Conservation (phyloP, 352 stramenopile genomes). For the Phytophthora foliorum region DNA sequence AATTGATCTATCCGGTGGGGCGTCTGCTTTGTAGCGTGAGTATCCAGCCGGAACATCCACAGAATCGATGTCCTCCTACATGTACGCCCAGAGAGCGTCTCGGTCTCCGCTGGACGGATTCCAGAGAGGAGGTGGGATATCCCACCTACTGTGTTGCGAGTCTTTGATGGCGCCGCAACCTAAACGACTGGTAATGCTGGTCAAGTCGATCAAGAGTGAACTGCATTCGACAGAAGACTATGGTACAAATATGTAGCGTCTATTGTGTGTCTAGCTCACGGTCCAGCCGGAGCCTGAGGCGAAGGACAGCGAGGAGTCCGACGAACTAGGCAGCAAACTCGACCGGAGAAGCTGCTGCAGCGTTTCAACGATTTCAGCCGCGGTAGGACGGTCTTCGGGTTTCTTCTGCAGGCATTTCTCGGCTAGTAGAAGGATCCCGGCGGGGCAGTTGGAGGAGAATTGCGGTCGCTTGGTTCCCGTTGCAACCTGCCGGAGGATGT, state of each 20-base stretch:
- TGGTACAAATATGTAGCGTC: slow-evolving; percentile 12
- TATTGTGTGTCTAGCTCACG: slow-evolving; percentile 20
- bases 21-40: slow-evolving; percentile 21
- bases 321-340: slow-evolving; percentile 23
- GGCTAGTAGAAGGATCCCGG: slow-evolving; percentile 43
- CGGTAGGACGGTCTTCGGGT: slow-evolving; percentile 41
- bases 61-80: background rate
- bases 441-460: slow-evolving; percentile 44
- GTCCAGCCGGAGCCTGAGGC: slow-evolving; percentile 28
- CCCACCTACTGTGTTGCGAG: slow-evolving; percentile 29
- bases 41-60: slow-evolving; percentile 9
- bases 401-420: slow-evolving; percentile 50
- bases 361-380: slow-evolving; percentile 38
- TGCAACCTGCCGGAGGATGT: slow-evolving; percentile 47
- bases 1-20: slow-evolving; percentile 13
- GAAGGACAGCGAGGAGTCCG: slow-evolving; percentile 31
- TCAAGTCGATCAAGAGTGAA: no score
- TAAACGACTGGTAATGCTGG: background rate
- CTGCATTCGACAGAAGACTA: slow-evolving; percentile 7
- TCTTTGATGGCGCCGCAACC: slow-evolving; percentile 8
- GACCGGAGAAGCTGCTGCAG: slow-evolving; percentile 31
- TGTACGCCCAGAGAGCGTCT: slow-evolving; percentile 33
- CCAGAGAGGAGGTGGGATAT: slow-evolving; percentile 27
- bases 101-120: slow-evolving; percentile 30
- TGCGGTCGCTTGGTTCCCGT: slow-evolving; percentile 37